Evolutionary conservation across 495 filamentous ascomycete genomes (phyloP), one percentile per base, ranked within the genome.

Genomic region (Lichina pygmaea): DNA sequence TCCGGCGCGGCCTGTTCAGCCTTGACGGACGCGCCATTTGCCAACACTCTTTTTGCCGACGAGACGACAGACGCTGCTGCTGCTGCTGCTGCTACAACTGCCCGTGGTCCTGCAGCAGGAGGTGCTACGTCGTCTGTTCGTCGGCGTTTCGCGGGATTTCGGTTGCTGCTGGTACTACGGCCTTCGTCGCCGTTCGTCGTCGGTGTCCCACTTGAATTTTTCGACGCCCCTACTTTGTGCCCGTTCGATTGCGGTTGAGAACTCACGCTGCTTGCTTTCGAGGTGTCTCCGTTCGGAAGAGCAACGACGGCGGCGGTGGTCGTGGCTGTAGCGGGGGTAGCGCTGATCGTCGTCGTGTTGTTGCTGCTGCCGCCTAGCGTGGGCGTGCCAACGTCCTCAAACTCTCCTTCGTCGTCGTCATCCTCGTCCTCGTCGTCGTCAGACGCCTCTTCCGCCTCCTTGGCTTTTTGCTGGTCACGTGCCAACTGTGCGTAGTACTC

Each of bases 401-500:
- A 61, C 11, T 58, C 60, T 33, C 62, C 63, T 8, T 68, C 65
- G 0, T 62, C 62, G 11, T 67, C 64, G 12, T 66, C 63, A 6
- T 66, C 66, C 2, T 48, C 46, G 24, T 70, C 65, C 8, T 64
- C 64, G 13, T 65, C 16, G 68, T 65, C 2, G 24, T 65, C 62
- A 0, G 64, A 66, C 39, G 66, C 55, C 12, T 65, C 64, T 40
- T 64, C 60, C 46, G 57, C 57, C 38, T 61, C 62, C 43, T 56
- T 52, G 6, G 57, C 60, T 49, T 67, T 63, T 39, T 65, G 59
- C 0, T 61, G 65, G 38, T 69, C 64, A 48, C 72, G 61, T 6
- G 61, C 67, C 48, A 75, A 52, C 10, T 57, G 60, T 8, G 60
- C 63, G 50, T 74, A 75, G 42, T 69, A 66, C 41, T 66, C 63